phyloP scores from a whole-genome alignment of 495 filamentous ascomycete species.

The Pyronema domesticum region DNA sequence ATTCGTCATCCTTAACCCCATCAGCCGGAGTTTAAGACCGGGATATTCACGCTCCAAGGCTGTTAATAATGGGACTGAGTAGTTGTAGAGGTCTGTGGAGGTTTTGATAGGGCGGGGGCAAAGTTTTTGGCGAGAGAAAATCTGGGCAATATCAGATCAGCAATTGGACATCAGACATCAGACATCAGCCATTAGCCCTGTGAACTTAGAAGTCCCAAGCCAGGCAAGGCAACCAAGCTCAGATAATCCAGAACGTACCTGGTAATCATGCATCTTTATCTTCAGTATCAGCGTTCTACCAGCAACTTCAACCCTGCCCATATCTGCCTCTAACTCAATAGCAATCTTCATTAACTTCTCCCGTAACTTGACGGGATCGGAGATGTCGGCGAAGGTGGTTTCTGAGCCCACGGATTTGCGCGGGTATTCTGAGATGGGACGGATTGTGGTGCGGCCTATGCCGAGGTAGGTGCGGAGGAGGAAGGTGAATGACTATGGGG shows the following conservation, averaged over 20 bases:
- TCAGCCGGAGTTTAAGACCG: slow-evolving; percentile 60
- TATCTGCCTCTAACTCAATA: slow-evolving; percentile 76
- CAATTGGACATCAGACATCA: no score
- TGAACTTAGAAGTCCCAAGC: no score
- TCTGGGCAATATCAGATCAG: no score
- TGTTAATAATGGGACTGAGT: slow-evolving; percentile 60
- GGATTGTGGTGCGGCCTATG: slow-evolving; percentile 69
- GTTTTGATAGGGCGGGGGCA: no score
- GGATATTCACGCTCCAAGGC: slow-evolving; percentile 65
- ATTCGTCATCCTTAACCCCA: slow-evolving; percentile 77
- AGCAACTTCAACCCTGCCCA: slow-evolving; percentile 62
- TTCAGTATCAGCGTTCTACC: slow-evolving; percentile 82
- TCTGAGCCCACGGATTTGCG: slow-evolving; percentile 91
- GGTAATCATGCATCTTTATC: slow-evolving; percentile 84
- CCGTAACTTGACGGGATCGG: slow-evolving; percentile 45
- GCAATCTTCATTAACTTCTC: slow-evolving; percentile 63
- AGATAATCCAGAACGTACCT: slow-evolving; percentile 50
- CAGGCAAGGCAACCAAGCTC: no score
- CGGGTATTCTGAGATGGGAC: slow-evolving; percentile 77
- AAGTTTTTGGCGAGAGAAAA: no score
- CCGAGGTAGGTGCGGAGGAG: slow-evolving; percentile 71
- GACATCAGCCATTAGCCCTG: slow-evolving; percentile 26
- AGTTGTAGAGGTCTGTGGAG: slow-evolving; percentile 52
- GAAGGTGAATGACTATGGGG: slow-evolving; percentile 41
- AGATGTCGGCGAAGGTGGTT: slow-evolving; percentile 72